These are phyloP conservation scores for Cynanchum wilfordii DNA, from an alignment of 257 asterid species.

Conservation along the genomic window DNA sequence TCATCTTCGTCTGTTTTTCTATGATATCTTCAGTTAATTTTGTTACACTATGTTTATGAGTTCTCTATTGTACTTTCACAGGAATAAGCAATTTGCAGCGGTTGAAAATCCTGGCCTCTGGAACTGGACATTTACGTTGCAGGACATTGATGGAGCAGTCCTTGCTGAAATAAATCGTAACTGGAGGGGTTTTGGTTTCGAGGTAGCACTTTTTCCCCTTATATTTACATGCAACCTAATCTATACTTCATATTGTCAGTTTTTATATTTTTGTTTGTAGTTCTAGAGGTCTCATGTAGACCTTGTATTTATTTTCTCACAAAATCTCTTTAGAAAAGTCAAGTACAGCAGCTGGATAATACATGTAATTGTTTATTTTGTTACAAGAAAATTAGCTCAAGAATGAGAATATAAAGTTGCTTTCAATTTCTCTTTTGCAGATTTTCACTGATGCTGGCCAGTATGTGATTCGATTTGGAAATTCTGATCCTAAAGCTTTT, in stretches of 20 bases:
- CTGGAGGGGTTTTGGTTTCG: constrained; percentile 96
- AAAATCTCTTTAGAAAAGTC: background rate
- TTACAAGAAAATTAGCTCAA: constrained; percentile 12
- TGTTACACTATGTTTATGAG: background rate
- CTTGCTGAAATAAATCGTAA: constrained; percentile 94
- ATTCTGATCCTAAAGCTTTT: constrained; percentile 44
- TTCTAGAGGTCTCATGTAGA: background rate
- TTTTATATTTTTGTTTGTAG: background rate
- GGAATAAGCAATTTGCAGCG: constrained; percentile 83
- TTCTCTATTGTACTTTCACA: constrained; percentile 27
- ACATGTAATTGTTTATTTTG: constrained; percentile 10
- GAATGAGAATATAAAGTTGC: constrained; percentile 5
- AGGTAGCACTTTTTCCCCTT: constrained; percentile 41
- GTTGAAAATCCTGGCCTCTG: constrained; percentile 97
- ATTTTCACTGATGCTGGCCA: constrained; percentile 96
- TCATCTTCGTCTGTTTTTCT: background rate
- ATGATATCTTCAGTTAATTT: background rate
- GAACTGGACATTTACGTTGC: constrained; percentile 94
- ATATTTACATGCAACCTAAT: constrained; percentile 4
- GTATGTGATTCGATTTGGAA: constrained; percentile 86
- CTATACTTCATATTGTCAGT: background rate
- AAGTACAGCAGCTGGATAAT: background rate
- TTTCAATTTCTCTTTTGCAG: constrained; percentile 40
- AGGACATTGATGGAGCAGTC: constrained; percentile 81
- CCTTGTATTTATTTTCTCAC: background rate